phyloP scores from a whole-genome alignment of 2,329 filamentous ascomycete species.

The Hypoxylon sp. region DNA sequence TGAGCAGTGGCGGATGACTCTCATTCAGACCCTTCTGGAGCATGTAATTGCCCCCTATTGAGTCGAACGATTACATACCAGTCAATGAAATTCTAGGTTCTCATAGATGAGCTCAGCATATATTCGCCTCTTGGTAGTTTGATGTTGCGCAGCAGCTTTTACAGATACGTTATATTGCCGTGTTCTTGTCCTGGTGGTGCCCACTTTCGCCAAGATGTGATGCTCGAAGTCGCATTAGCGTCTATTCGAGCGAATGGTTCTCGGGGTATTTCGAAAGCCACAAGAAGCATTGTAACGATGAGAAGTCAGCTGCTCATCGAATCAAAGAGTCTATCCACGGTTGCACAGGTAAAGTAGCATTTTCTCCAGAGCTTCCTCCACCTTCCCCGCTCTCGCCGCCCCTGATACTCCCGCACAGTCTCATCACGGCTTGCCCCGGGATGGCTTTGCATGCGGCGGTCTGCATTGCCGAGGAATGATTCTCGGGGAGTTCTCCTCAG shows the following conservation, averaged over 20 bases:
- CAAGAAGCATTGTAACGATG: constrained; percentile 1
- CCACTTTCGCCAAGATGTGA: too few relatives aligned
- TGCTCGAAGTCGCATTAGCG: constrained; percentile 11
- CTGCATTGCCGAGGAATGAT: constrained; percentile 23
- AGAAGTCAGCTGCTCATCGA: constrained; percentile 12
- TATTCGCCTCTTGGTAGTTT: background rate
- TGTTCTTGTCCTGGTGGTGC: constrained; percentile 13
- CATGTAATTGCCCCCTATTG: too few relatives aligned
- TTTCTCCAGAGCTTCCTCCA: constrained; percentile 29
- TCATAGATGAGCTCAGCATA: background rate
- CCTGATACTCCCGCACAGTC: constrained; percentile 12
- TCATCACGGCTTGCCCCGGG: constrained; percentile 20
- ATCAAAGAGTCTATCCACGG: constrained; percentile 6
- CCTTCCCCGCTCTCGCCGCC: constrained; percentile 36
- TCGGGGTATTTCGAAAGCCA: constrained; percentile 11
- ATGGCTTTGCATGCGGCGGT: constrained; percentile 13
- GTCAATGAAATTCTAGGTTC: background rate
- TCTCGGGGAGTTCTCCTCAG: constrained; percentile 12
- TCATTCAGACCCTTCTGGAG: too few relatives aligned
- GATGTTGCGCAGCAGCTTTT: background rate
- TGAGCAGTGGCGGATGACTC: too few relatives aligned
- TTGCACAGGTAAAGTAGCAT: constrained; percentile 10
- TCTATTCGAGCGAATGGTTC: constrained; percentile 11
- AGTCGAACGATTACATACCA: background rate
- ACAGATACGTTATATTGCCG: constrained; percentile 5